Conservation (phyloP, 495 filamentous ascomycete species). For the Daldinia caldariorum region DNA sequence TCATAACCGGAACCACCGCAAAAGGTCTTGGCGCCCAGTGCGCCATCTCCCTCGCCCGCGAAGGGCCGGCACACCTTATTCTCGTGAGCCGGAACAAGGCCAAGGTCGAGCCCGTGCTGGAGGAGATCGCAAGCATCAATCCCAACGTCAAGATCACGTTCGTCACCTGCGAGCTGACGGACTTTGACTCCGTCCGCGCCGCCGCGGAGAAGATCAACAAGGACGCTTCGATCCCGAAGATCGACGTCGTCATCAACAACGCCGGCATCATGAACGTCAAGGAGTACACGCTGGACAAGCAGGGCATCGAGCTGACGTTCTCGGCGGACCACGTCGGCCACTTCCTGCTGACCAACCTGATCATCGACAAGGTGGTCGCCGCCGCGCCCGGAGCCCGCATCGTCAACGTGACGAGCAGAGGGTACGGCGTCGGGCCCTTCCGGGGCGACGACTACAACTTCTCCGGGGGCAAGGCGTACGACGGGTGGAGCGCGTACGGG, state of each 20-base stretch:
- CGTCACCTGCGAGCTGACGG: conserved; percentile 59
- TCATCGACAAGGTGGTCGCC: conserved; percentile 59
- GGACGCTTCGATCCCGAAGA: conserved; percentile 57
- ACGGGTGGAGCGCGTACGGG: conserved; percentile 60
- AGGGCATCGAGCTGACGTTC: conserved; percentile 65
- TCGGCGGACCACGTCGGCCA: conserved; percentile 68
- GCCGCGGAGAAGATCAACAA: conserved; percentile 59
- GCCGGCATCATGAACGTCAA: conserved; percentile 70
- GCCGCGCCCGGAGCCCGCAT: conserved; percentile 46
- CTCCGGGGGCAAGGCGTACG: conserved; percentile 50
- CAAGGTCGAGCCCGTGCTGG: conserved; percentile 53
- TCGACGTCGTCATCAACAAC: conserved; percentile 76
- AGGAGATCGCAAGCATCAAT: conserved; percentile 51
- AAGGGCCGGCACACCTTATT: conserved; percentile 54
- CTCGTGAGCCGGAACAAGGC: conserved; percentile 53
- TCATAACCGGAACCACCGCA: conserved; percentile 61
- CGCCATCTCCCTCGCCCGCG: conserved; percentile 54
- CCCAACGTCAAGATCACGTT: conserved; percentile 53
- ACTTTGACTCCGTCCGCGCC: conserved; percentile 57
- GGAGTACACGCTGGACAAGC: conserved; percentile 50
- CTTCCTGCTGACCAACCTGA: conserved; percentile 65
- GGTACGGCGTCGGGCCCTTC: conserved; percentile 54
- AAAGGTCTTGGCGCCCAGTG: conserved; percentile 56
- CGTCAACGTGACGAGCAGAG: conserved; percentile 55
- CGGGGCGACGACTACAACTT: conserved; percentile 64